Evolutionary conservation across 2,329 filamentous ascomycete species (phyloP).

Genomic region (Alternaria postmessia): DNA sequence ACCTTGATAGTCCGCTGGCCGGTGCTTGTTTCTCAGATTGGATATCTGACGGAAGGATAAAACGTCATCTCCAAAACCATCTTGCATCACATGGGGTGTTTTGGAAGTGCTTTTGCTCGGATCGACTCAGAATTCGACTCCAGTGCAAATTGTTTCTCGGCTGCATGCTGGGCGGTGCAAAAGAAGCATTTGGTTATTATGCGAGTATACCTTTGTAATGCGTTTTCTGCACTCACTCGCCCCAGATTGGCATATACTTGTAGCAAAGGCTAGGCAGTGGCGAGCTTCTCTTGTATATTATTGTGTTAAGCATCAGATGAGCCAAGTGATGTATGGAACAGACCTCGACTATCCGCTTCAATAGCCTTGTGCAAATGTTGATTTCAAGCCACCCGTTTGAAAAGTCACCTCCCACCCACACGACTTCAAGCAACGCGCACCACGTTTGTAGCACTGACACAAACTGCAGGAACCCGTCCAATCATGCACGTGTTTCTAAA

Average conservation of each 20-base stretch:
- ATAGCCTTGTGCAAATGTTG: neutral
- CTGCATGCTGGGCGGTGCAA: constrained; percentile 15
- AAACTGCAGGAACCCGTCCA: constrained; percentile 23
- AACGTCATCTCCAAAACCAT: constrained; percentile 31
- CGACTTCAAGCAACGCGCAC: neutral
- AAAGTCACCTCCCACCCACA: neutral
- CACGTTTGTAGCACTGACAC: constrained; percentile 1
- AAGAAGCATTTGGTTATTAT: constrained; percentile 14
- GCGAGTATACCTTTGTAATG: constrained; percentile 35
- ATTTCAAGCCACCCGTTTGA: neutral
- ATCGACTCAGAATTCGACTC: constrained; percentile 16
- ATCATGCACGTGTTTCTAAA: constrained; percentile 20
- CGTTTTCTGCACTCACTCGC: constrained; percentile 19
- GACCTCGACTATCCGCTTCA: neutral
- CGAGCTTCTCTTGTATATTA: constrained; percentile 21
- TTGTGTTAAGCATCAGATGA: constrained; percentile 3
- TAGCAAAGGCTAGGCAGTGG: constrained; percentile 1
- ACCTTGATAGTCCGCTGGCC: constrained; percentile 11
- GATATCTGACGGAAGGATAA: constrained; percentile 31
- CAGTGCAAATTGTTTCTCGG: constrained; percentile 3
- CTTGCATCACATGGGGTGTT: constrained; percentile 32
- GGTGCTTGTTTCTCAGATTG: constrained; percentile 24
- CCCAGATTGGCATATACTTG: constrained; percentile 12
- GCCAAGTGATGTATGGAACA: neutral
- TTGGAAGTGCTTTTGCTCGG: constrained; percentile 5